These are phyloP conservation scores for Cordyceps fumosorosea DNA, from an alignment of 2,329 filamentous ascomycete species.

Conservation along the genomic window DNA sequence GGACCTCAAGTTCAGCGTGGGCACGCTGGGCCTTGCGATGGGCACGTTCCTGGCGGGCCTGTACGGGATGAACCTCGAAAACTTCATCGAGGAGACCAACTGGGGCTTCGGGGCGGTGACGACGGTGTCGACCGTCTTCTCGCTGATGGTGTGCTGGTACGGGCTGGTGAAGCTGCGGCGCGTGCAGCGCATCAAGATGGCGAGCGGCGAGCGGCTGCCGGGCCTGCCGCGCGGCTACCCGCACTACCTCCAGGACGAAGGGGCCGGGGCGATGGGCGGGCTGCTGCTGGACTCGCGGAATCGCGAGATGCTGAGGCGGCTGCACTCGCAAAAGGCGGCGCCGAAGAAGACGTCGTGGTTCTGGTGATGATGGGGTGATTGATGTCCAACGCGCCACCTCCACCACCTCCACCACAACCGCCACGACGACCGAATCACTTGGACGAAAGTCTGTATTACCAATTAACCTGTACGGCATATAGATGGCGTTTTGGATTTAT, in stretches of 20 bases:
- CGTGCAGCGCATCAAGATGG: conserved; percentile 87
- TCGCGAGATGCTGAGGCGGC: conserved; percentile 46
- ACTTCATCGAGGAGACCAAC: conserved; percentile 92
- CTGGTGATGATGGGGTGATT: background rate
- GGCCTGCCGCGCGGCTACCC: conserved; percentile 32
- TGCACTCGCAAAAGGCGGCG: conserved; percentile 42
- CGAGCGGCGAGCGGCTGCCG: conserved; percentile 33
- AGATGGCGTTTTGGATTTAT: conserved; percentile 8
- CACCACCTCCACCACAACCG: background rate
- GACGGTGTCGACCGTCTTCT: conserved; percentile 62
- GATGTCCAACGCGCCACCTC: background rate
- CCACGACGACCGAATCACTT: background rate
- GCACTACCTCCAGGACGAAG: conserved; percentile 40
- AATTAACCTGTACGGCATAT: conserved; percentile 5
- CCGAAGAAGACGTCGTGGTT: conserved; percentile 30
- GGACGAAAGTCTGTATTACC: background rate
- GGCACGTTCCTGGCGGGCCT: conserved; percentile 95
- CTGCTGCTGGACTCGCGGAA: conserved; percentile 45
- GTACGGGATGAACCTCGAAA: conserved; percentile 99
- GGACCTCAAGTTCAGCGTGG: conserved; percentile 92
- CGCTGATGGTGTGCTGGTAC: conserved; percentile 72
- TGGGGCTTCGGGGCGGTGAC: conserved; percentile 78
- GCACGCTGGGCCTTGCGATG: conserved; percentile 87
- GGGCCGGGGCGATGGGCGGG: conserved; percentile 39
- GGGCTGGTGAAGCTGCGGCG: conserved; percentile 77